Evolutionary conservation across 257 asterid genomes (phyloP).

Genomic region (Capsicum baccatum): DNA sequence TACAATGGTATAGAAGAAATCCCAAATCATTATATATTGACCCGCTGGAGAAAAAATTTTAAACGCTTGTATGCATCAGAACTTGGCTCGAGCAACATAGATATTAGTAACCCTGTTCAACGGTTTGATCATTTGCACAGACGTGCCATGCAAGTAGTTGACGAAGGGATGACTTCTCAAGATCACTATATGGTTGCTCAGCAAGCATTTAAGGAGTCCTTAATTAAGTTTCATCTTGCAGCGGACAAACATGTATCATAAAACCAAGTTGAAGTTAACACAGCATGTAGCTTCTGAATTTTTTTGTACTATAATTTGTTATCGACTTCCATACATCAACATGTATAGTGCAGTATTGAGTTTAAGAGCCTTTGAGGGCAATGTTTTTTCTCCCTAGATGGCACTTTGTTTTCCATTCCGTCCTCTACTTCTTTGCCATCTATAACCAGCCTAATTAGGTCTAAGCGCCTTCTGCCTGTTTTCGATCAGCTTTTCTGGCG

Average conservation of each 20-base stretch:
- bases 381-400: too few relatives aligned
- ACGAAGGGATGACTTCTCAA: conserved; percentile 45
- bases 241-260: conserved; percentile 39
- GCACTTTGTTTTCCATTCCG: too few relatives aligned
- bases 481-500: too few relatives aligned
- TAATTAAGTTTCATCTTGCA: conserved; percentile 47
- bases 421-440: too few relatives aligned
- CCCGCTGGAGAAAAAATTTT: conserved; percentile 49
- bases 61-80: conserved; percentile 44
- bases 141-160: conserved; percentile 47
- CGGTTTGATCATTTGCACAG: conserved; percentile 47
- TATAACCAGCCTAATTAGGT: too few relatives aligned
- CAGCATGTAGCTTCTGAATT: conserved; percentile 1
- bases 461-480: too few relatives aligned
- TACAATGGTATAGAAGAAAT: conserved; percentile 41
- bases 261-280: not conserved
- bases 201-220: conserved; percentile 48
- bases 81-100: conserved; percentile 38
- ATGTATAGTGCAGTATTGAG: not conserved
- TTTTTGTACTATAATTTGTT: conserved; percentile 1
- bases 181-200: conserved; percentile 47
- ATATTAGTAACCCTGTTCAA: conserved; percentile 42
- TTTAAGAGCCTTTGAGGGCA: not conserved
- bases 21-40: conserved; percentile 42
- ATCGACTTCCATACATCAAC: not conserved